Base-by-base conservation (phyloP, 768 basidiomycete genomes). In the Serendipita indica region DNA sequence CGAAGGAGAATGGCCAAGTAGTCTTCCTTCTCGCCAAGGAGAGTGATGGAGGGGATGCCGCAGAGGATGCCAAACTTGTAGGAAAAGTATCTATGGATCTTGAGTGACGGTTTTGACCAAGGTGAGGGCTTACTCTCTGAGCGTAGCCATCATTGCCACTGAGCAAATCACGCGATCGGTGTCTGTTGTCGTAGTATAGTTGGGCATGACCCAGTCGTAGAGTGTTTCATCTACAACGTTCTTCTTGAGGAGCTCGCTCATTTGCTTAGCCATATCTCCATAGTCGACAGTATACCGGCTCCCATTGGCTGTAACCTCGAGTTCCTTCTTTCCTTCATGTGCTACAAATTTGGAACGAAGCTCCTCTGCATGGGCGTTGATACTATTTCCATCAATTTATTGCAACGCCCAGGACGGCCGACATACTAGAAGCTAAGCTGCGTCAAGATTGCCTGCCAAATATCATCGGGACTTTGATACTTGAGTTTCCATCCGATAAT, bases 11-110 rank as follows among this genome's bases (percentile, higher is more conserved):
- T 66, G 3, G 63, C 61, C 14, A 69, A 60, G 70, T 72, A 77
- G 63, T 78, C 77, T 2, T 63, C 57, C 32, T 66, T 68, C 35
- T 67, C 68, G 0, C 77, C 77, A 52, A 72, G 68, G 33, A 79
- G 70, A 3, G 74, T 77, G 46, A 79, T 68, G 32, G 64, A 68
- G 14, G 77, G 74, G 2, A 77, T 71, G 1, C 77, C 75, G 41
- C 75, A 75, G 14, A 60, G 60, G 6, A 67, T 49, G 7, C 39
- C 37, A 33, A 71, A 65, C 32, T 62, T 66, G 61, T 72, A 74
- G 3, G 64, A 28, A 64, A 77, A 75, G 59, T 71, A 75, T 28
- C 49, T 20, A 7, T n/a, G 41, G 18, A 43, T n/a, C 7, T 43
- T 25, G 27, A 25, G 5, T n/a, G 5, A 43, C 18, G 27, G 5